These are phyloP conservation scores for Phalaenopsis hybrid DNA, from an alignment of 116 monocot species.

Conservation along the genomic window DNA sequence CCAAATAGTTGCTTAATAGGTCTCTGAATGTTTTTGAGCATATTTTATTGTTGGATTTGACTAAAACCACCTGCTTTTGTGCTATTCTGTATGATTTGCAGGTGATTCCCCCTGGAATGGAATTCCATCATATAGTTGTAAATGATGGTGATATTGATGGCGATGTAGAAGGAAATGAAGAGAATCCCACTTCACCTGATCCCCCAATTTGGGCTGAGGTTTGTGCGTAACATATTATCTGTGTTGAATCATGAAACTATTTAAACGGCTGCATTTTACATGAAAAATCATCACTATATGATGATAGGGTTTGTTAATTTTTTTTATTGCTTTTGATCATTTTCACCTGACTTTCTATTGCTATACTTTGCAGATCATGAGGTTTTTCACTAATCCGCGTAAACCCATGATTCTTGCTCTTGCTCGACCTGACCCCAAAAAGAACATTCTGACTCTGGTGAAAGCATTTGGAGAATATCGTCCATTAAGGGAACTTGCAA, in stretches of 20 bases:
- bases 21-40: not conserved
- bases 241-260: not conserved
- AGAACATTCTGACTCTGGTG: conserved; percentile 87
- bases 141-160: conserved; percentile 61
- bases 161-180: conserved; percentile 63
- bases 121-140: conserved; percentile 63
- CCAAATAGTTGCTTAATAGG: not conserved
- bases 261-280: not conserved
- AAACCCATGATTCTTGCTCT: conserved; percentile 99
- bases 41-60: not conserved
- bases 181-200: conserved; percentile 55
- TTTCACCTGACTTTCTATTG: not conserved
- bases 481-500: conserved; percentile 90
- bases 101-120: conserved; percentile 99
- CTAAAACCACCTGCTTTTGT: not conserved
- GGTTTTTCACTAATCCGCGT: conserved; percentile 92
- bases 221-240: not conserved
- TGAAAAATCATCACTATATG: not conserved
- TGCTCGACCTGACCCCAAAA: conserved; percentile 96
- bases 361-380: conserved; percentile 66
- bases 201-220: conserved; percentile 97
- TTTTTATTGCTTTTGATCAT: not conserved
- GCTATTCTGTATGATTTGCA: conserved; percentile 18
- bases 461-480: conserved; percentile 97
- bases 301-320: not conserved